Percentiles rank a stretch among this genome's conserved stretches.
Evolutionary conservation across 306 rosid species (phyloP).

Genomic region (Trifolium subterraneum): DNA sequence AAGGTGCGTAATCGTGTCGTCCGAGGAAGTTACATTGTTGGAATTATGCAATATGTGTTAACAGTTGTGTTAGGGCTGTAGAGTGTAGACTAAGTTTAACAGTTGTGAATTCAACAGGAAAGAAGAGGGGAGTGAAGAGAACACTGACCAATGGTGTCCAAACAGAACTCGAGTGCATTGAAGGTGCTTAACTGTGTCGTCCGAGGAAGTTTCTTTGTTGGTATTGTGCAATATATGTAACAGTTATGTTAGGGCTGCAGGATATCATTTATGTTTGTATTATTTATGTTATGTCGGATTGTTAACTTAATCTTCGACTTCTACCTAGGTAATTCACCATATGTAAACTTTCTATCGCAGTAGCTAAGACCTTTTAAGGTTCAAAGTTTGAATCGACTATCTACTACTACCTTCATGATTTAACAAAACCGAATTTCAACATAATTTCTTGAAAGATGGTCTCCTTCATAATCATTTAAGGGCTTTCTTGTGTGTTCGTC

Average conservation of each 20-base stretch:
- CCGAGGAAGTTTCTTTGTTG: not conserved
- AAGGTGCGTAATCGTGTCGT: not conserved
- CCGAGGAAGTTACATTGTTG: not conserved
- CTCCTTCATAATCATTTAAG: not conserved
- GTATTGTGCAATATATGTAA: conserved; percentile 16
- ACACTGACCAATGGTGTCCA: not conserved
- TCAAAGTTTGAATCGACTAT: conserved; percentile 3
- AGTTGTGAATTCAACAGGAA: conserved; percentile 18
- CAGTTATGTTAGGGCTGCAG: not conserved
- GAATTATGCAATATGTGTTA: conserved; percentile 19
- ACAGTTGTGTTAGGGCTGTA: not conserved
- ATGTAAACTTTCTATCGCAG: conserved; percentile 2
- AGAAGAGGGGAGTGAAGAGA: conserved; percentile 35
- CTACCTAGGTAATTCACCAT: not conserved
- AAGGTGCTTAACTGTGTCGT: conserved; percentile 4
- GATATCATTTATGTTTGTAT: not conserved
- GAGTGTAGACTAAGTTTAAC: not conserved
- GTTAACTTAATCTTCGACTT: conserved; percentile 15
- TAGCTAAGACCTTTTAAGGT: not conserved
- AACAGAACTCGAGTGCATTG: conserved; percentile 18
- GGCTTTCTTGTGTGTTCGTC: not conserved
- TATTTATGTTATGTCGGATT: conserved; percentile 15
- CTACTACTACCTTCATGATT: not conserved
- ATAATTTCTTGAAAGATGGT: not conserved
- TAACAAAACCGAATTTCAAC: not conserved